phyloP scores from a whole-genome alignment of 768 basidiomycete species.

The Boletus reticuloceps region DNA sequence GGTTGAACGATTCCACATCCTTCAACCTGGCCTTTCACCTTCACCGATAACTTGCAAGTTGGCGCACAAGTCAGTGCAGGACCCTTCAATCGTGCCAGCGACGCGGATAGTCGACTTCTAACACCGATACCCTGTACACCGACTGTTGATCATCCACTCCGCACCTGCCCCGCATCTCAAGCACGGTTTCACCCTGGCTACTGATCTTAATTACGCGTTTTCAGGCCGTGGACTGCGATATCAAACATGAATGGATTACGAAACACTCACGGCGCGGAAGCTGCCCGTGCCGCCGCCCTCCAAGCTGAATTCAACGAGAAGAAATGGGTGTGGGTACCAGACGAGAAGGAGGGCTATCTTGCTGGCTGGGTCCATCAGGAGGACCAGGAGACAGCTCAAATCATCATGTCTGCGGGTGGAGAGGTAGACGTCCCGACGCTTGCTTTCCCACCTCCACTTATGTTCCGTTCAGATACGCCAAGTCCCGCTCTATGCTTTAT shows the following conservation, averaged over 20 bases:
- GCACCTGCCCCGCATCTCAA: not conserved
- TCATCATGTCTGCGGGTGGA: slow-evolving; percentile 80
- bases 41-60: not conserved
- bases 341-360: slow-evolving; percentile 88
- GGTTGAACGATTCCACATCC: not conserved
- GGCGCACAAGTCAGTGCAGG: not conserved
- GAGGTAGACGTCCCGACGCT: slow-evolving; percentile 50
- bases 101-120: not conserved
- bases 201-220: slow-evolving; percentile 12
- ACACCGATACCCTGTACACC: slow-evolving; percentile 8
- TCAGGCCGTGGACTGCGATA: not conserved
- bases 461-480: slow-evolving; percentile 47
- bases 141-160: not conserved
- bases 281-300: slow-evolving; percentile 80
- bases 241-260: slow-evolving; percentile 47
- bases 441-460: slow-evolving; percentile 4
- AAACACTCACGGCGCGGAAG: slow-evolving; percentile 59
- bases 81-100: slow-evolving; percentile 1
- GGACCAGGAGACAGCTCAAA: slow-evolving; percentile 78
- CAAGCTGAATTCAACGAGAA: slow-evolving; percentile 97
- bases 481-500: slow-evolving; percentile 77
- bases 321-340: slow-evolving; percentile 98
- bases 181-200: slow-evolving; percentile 4
- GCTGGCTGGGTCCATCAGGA: slow-evolving; percentile 92
- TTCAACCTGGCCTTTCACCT: not conserved